Evolutionary conservation across 352 stramenopile species (phyloP), one percentile per base, ranked within the genome.

Genomic region (Phytophthora boehmeriae): DNA sequence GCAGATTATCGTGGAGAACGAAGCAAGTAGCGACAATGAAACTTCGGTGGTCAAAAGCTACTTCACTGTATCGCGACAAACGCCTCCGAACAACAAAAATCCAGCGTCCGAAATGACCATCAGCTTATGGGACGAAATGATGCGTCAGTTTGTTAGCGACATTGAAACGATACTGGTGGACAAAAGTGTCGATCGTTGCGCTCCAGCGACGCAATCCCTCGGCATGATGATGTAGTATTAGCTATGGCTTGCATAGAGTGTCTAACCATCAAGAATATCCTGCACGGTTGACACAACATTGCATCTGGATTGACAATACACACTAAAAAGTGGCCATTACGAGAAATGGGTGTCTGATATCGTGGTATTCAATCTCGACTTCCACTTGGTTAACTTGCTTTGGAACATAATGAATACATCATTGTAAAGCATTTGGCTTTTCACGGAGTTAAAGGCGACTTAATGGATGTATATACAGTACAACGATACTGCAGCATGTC

Each of bases 41-140:
- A 30, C 35, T 19, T 47, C 57, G 4, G 22, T 59, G 5, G 34
- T 65, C 46, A 59, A 59, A 30, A 14, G 45, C 8, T 59, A 59
- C 32, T 59, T 65, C 49, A 43, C 20, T 6, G 57, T 32, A 11
- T 32, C 48, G 22, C 22, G 57, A 48, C 6, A 13, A 2, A 17
- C 17, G 4, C 9, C 35, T 19, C 5, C 39, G 5, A 13, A 23
- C 14, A 36, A 42, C 20, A 17, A 48, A 25, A 28, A 58, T 39
- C 20, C 28, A 51, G 16, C 46, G 3, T 30, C 57, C 2, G 8
- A 8, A 10, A 44, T 54, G 48, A 51, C 34, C 2, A 49, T 62
- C 19, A 36, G 35, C 14, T 25, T 28, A 34, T 57, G 59, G 44
- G 59, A 63, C 52, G 14, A 52, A 2, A 5, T 63, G 1, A 30